Evolutionary conservation across 2,329 filamentous ascomycete genomes (phyloP).

Genomic region (Fusarium decemcellulare): DNA sequence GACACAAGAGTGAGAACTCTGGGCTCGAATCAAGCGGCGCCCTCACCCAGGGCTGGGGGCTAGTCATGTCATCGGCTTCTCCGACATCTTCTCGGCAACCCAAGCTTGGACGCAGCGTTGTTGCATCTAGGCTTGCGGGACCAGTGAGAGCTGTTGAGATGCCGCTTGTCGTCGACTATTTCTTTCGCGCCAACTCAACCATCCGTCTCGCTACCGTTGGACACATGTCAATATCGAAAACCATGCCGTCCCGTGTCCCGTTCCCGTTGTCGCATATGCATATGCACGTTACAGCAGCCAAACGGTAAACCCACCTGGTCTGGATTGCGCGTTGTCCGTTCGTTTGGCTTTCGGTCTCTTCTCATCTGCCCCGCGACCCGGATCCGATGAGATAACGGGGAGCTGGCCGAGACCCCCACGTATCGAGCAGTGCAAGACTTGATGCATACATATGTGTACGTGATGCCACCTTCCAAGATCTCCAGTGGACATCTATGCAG

Average conservation of each 20-base stretch:
- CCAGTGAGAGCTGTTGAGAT: constrained; percentile 5
- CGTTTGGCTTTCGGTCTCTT: not conserved
- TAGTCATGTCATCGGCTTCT: constrained; percentile 30
- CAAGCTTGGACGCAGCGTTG: constrained; percentile 19
- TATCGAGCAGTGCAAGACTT: constrained; percentile 1
- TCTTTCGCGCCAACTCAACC: constrained; percentile 20
- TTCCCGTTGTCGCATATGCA: constrained; percentile 19
- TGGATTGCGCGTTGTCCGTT: constrained; percentile 14
- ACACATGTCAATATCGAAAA: constrained; percentile 7
- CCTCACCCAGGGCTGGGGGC: not conserved
- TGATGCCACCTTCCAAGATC: constrained; percentile 7
- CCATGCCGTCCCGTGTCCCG: constrained; percentile 11
- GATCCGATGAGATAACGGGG: constrained; percentile 12
- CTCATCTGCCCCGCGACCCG: constrained; percentile 6
- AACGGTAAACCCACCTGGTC: constrained; percentile 15
- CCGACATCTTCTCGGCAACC: constrained; percentile 36
- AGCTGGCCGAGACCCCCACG: constrained; percentile 19
- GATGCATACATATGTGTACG: constrained; percentile 9
- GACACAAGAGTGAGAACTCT: constrained; percentile 2
- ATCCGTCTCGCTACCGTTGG: constrained; percentile 15
- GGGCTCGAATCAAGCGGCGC: constrained; percentile 1
- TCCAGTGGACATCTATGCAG: not conserved
- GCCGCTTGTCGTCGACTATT: not conserved
- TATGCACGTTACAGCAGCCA: constrained; percentile 20
- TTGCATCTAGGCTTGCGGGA: constrained; percentile 12